Evolutionary conservation across 805 yeast genomes (phyloP).

Genomic region (Clavispora phyllophila): DNA sequence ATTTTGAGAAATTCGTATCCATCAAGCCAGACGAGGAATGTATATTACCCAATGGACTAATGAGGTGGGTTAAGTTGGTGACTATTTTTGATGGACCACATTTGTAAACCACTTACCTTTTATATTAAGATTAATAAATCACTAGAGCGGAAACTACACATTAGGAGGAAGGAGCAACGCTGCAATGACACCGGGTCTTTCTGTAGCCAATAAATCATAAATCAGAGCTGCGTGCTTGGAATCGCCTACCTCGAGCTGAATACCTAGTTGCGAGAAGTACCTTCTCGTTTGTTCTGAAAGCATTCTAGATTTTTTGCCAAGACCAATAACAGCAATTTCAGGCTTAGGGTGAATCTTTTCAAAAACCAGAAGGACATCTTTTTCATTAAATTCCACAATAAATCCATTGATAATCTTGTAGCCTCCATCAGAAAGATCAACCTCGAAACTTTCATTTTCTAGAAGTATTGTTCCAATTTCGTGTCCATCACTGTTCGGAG

Average conservation of each 20-base stretch:
- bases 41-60: too few species aligned
- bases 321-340: constrained; percentile 66
- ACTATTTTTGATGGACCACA: neutral
- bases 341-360: constrained; percentile 68
- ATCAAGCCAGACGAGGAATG: too few species aligned
- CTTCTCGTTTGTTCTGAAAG: constrained; percentile 51
- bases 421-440: constrained; percentile 45
- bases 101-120: neutral
- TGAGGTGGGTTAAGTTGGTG: neutral
- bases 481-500: constrained; percentile 35
- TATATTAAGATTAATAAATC: neutral
- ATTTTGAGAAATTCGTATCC: too few species aligned
- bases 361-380: constrained; percentile 43
- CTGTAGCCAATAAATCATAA: constrained; percentile 74
- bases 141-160: constrained; percentile 24
- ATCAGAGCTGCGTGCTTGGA: constrained; percentile 60
- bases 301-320: constrained; percentile 61
- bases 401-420: constrained; percentile 44
- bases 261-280: constrained; percentile 52
- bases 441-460: constrained; percentile 57
- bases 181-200: constrained; percentile 69
- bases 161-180: constrained; percentile 71
- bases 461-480: constrained; percentile 46
- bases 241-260: constrained; percentile 65
- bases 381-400: constrained; percentile 46